Base-by-base conservation (phyloP, 1,284 basidiomycete species). In the Cryptococcus amylolentus region DNA sequence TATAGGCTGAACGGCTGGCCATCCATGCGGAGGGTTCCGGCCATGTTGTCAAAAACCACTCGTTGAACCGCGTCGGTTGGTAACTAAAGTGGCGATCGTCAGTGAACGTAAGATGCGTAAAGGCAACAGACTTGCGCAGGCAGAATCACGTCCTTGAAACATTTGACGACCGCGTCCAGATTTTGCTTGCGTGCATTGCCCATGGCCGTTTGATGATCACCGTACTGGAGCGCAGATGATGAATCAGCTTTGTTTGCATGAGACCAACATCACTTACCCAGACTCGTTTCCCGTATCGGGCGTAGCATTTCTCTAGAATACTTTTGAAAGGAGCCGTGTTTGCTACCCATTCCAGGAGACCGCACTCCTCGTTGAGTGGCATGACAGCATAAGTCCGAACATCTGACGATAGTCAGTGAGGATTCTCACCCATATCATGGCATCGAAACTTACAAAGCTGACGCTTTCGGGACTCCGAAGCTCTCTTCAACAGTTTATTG, bases 291-390 rank as follows among this genome's bases (percentile, higher is more conserved):
- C 84, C 81, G 58, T 80, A 81, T 9, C 85, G 79, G 0, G 82
- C 81, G 70, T 98, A 98, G n/a, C 81, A 79, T 61, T 86, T 86
- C 51, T 82, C 70, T 27, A 98, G 79, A 41, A 98, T 84, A 5
- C 85, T 83, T 37, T 96, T 87, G 42, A 98, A 80, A 2, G 93
- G 89, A 31, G 86, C 82, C 0, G 95, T 98, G 72, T 98, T 89
- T 1, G 88, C 89, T 13, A 99, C 96, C 96, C 96, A 99, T 84
- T 99, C 93, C 58, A 98, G 91, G 58, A 98, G 84, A 0, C 96
- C 96, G 69, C 94, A 97, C 66, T 96, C 91, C 68, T 98, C 95
- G 71, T 98, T 98, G 56, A 99, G 81, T 2, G 94, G 92, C 20
- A 98, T 88, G 18, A 98, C 93, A 8, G 92, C 91, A 68, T 98